Conservation (phyloP, 148 eudicot genomes). For the Nepenthes mirabilis region DNA sequence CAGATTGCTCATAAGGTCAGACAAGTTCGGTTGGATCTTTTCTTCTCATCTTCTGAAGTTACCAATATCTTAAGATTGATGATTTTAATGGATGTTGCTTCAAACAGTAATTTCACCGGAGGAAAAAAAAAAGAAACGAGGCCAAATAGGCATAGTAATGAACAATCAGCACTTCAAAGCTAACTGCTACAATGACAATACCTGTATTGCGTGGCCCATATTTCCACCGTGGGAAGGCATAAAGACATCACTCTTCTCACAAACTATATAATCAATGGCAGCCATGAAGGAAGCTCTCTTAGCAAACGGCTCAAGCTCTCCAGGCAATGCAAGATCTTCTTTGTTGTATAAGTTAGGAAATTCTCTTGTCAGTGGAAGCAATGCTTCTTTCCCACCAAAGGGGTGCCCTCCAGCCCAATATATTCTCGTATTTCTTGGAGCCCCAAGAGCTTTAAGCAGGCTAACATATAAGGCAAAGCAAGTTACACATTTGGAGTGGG, state of each 20-base stretch:
- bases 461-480: slow-evolving; percentile 21
- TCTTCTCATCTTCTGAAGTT: too few relatives aligned
- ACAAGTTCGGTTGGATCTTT: too few relatives aligned
- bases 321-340: slow-evolving; percentile 72
- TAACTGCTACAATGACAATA: slow-evolving; percentile 6
- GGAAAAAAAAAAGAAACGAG: too few relatives aligned
- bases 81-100: too few relatives aligned
- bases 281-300: slow-evolving; percentile 72
- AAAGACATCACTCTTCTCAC: slow-evolving; percentile 85
- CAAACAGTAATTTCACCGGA: too few relatives aligned
- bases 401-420: slow-evolving; percentile 97
- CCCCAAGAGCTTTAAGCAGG: slow-evolving; percentile 83
- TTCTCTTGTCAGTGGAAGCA: slow-evolving; percentile 54
- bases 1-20: too few relatives aligned
- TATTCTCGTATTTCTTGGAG: slow-evolving; percentile 56
- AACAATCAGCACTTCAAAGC: not conserved
- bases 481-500: not conserved
- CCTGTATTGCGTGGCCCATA: slow-evolving; percentile 96
- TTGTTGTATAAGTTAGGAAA: slow-evolving; percentile 78
- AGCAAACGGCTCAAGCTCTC: slow-evolving; percentile 64
- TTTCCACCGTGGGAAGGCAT: slow-evolving; percentile 98
- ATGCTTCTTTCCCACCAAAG: slow-evolving; percentile 71
- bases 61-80: too few relatives aligned
- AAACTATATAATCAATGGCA: slow-evolving; percentile 82
- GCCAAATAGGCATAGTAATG: too few relatives aligned